Evolutionary conservation across 164 flowering plant species (phyloP).

Genomic region (Warburgia ugandensis): DNA sequence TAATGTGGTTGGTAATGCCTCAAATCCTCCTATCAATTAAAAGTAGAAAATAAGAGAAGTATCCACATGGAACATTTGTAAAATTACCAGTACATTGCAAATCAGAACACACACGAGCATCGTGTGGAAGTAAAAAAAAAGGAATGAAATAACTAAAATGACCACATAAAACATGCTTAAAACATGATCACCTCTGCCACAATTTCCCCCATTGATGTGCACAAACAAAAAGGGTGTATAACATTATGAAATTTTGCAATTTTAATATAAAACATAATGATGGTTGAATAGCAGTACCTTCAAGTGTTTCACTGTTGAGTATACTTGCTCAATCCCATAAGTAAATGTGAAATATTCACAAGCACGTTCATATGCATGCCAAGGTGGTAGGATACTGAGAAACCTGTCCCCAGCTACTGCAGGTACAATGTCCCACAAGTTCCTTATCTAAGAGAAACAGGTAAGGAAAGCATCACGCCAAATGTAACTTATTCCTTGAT

Average conservation of each 20-base stretch:
- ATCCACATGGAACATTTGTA: too few relatives aligned
- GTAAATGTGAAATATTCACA: slow-evolving; percentile 76
- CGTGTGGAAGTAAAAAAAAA: too few relatives aligned
- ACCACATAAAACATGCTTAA: too few relatives aligned
- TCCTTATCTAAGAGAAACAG: slow-evolving; percentile 44
- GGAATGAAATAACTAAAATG: too few relatives aligned
- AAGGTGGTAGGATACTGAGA: slow-evolving; percentile 92
- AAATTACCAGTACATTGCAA: too few relatives aligned
- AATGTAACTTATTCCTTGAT: too few relatives aligned
- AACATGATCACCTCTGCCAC: too few relatives aligned
- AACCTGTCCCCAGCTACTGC: slow-evolving; percentile 73
- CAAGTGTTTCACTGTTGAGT: slow-evolving; percentile 66
- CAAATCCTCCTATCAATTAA: slow-evolving; percentile 67
- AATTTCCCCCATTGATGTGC: too few relatives aligned
- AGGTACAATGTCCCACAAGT: slow-evolving; percentile 69
- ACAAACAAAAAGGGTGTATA: too few relatives aligned
- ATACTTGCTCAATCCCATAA: slow-evolving; percentile 72
- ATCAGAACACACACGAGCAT: too few relatives aligned
- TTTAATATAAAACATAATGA: not conserved
- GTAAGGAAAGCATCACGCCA: not conserved
- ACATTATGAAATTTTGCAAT: not conserved
- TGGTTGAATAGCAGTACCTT: slow-evolving; percentile 43
- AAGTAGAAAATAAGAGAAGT: not conserved
- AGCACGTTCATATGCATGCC: slow-evolving; percentile 98
- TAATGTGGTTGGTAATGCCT: slow-evolving; percentile 71